Evolutionary conservation across 108 stramenopile genomes (phyloP).

Genomic region (Pseudonitzschia pungens): DNA sequence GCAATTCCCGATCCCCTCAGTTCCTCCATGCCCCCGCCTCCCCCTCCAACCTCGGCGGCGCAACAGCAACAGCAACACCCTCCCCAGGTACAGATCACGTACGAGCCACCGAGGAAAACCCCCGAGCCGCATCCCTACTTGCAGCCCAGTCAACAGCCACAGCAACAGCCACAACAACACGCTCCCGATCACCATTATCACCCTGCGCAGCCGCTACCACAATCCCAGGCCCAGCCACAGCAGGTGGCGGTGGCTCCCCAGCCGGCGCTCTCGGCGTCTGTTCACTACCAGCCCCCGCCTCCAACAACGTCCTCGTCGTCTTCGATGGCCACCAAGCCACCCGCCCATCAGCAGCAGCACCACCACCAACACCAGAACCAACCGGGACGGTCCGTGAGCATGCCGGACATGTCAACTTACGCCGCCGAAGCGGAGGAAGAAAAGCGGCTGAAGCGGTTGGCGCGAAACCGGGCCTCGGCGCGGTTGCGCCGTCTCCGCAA

Average conservation of each 20-base stretch:
- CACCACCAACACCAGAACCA: conserved; percentile 15
- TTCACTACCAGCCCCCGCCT: conserved; percentile 6
- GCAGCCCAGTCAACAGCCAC: conserved; percentile 2
- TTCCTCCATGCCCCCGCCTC: conserved; percentile 33
- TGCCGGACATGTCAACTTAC: conserved; percentile 79
- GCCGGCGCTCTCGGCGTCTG: background rate
- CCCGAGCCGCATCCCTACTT: background rate
- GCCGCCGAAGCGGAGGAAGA: conserved; percentile 79
- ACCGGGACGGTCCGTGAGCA: conserved; percentile 50
- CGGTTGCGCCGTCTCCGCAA: conserved; percentile 78
- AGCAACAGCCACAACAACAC: conserved; percentile 3
- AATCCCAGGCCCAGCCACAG: background rate
- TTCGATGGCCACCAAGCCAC: background rate
- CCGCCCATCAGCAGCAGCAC: background rate
- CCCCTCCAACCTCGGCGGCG: background rate
- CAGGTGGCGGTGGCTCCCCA: background rate
- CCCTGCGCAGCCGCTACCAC: background rate
- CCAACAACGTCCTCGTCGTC: background rate
- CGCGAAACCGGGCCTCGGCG: conserved; percentile 84
- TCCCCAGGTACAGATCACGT: background rate
- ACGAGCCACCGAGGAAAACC: background rate
- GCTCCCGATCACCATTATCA: background rate
- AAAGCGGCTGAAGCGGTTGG: conserved; percentile 81
- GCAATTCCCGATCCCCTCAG: conserved; percentile 28
- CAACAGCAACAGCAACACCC: background rate